These are phyloP conservation scores for Kwoniella newhampshirensis DNA, from an alignment of 768 basidiomycete species.

Conservation along the genomic window DNA sequence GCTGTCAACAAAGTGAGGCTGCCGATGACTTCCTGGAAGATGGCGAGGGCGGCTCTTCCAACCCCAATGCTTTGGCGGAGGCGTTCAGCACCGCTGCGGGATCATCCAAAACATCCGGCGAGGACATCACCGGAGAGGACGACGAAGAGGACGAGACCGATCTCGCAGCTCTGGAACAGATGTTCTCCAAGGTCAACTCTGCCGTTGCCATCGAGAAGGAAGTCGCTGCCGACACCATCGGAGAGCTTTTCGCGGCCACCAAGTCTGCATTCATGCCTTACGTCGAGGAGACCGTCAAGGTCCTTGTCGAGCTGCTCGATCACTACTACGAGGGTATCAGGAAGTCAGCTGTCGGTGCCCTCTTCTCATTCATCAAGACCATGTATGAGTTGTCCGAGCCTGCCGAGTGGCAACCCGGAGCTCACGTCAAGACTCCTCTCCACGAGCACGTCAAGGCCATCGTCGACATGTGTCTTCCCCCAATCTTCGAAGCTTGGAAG, in stretches of 20 bases:
- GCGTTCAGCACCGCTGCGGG: conserved; percentile 68
- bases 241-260: conserved; percentile 80
- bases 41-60: conserved; percentile 55
- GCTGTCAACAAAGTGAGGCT: conserved; percentile 78
- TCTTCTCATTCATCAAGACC: conserved; percentile 82
- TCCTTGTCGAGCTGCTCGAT: conserved; percentile 69
- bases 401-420: conserved; percentile 78
- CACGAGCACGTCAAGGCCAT: conserved; percentile 74
- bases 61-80: conserved; percentile 45
- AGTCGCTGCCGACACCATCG: conserved; percentile 94
- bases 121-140: conserved; percentile 65
- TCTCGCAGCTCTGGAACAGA: conserved; percentile 52
- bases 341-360: conserved; percentile 82
- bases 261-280: conserved; percentile 83
- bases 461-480: conserved; percentile 68
- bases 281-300: conserved; percentile 74
- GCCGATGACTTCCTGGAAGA: conserved; percentile 60
- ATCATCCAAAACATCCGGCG: conserved; percentile 61
- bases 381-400: conserved; percentile 86
- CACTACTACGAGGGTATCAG: conserved; percentile 99
- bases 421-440: conserved; percentile 60
- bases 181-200: conserved; percentile 84
- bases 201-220: conserved; percentile 99
- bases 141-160: conserved; percentile 71
- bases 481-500: conserved; percentile 83